phyloP scores from a whole-genome alignment of 2,329 filamentous ascomycete genomes.

The Venturia carpophila region DNA sequence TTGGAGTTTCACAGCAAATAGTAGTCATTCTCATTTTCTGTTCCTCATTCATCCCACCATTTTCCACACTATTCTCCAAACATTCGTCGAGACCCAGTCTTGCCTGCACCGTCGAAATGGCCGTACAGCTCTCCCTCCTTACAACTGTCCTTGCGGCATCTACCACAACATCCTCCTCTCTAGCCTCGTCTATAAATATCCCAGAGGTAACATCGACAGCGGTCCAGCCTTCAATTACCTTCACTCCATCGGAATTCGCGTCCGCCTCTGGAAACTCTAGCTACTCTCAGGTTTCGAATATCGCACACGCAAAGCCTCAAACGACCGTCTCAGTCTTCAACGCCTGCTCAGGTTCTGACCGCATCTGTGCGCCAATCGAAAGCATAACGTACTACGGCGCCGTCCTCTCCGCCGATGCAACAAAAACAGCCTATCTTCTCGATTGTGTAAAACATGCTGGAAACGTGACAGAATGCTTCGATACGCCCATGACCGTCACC shows the following conservation, averaged over 20 bases:
- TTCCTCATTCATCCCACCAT: not conserved
- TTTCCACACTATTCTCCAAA: not conserved
- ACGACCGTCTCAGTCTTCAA: conserved; percentile 18
- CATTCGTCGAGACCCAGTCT: not conserved
- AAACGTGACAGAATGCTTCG: conserved; percentile 13
- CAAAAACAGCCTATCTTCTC: conserved; percentile 16
- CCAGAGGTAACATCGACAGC: conserved; percentile 10
- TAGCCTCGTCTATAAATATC: too few species aligned
- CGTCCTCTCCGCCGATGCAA: conserved; percentile 15
- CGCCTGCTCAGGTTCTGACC: conserved; percentile 13
- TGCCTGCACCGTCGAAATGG: not conserved
- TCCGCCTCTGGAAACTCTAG: not conserved
- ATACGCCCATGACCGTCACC: conserved; percentile 13
- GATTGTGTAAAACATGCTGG: conserved; percentile 14
- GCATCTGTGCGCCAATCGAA: not conserved
- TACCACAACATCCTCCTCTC: not conserved
- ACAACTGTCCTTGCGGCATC: not conserved
- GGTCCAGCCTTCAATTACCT: not conserved
- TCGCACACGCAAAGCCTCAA: not conserved
- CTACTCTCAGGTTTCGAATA: not conserved
- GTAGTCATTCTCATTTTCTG: not conserved
- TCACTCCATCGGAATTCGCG: not conserved
- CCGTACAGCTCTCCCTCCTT: not conserved
- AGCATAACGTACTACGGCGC: conserved; percentile 16
- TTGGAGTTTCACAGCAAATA: not conserved